Base-by-base conservation (phyloP, 495 filamentous ascomycete genomes). In the Xylaria palmicola region DNA sequence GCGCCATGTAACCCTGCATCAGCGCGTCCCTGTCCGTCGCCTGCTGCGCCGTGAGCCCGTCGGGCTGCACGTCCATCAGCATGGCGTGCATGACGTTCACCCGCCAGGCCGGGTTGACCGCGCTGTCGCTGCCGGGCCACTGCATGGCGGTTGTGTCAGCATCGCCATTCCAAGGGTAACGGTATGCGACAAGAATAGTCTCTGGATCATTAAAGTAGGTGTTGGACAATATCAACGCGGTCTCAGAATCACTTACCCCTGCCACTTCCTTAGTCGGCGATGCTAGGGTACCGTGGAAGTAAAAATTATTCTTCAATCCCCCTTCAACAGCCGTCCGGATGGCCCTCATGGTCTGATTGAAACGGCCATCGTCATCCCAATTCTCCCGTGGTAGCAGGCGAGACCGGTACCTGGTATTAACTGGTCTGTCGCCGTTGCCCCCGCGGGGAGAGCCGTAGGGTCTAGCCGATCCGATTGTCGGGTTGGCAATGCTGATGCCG, bases 31-130 rank as follows among this genome's bases (percentile, higher is more conserved):
- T 36, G 8, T 40, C 41, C 6, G 27, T 60, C 47, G 20, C 49
- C 26, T 41, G 27, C 44, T 22, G 30, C 22, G 76, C 60, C n/a
- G 64, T 65, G 19, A 73, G 26, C 10, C 68, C 66, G 17, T 19
- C 63, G 12, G 67, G 64, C 44, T 71, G 60, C 19, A 54, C 47
- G 36, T 74, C 72, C 69, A 77, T 75, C 3, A 76, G 57, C 63
- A 81, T 81, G 17, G 74, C 79, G 62, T 86, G 83, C 75, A 85
- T 75, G 7, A 81, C 74, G 12, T 80, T 75, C 0, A 74, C 58
- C 24, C 85, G 76, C 77, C 79, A 86, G 6, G 83, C 84, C 0
- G 82, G 83, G 68, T 83, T 82, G 4, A 82, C 79, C 1, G 81
- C 72, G 62, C 71, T 80, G 8, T 75, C 67, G 22, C 68, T 60